Conservation (phyloP, 495 filamentous ascomycete genomes). For the Corynascus novoguineensis region DNA sequence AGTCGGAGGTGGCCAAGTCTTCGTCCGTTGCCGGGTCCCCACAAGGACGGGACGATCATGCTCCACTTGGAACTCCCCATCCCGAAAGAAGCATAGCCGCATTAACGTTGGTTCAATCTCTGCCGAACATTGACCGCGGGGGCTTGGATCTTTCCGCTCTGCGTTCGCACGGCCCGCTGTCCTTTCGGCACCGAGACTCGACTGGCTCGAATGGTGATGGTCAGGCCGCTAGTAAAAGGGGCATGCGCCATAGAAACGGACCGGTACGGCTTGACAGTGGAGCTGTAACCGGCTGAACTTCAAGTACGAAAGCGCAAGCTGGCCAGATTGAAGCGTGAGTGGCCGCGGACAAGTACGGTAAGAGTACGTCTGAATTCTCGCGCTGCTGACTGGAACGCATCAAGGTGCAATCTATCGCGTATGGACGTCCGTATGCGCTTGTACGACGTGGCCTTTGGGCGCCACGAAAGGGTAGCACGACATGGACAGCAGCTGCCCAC, state of each 20-base stretch:
- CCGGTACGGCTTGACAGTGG: background rate
- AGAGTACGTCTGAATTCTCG: no score
- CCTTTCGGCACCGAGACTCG: slow-evolving; percentile 18
- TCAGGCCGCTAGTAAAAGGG: background rate
- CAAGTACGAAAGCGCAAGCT: background rate
- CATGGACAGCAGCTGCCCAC: no score
- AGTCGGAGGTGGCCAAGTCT: slow-evolving; percentile 6
- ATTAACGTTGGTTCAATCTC: slow-evolving; percentile 4
- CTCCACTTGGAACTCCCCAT: slow-evolving; percentile 18
- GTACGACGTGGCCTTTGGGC: no score
- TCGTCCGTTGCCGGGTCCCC: slow-evolving; percentile 21
- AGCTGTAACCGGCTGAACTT: background rate
- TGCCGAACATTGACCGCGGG: background rate
- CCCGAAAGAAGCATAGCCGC: slow-evolving; percentile 22
- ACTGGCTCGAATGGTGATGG: no score
- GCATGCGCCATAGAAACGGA: no score
- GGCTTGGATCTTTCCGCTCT: background rate
- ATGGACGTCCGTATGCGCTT: no score
- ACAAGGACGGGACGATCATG: slow-evolving; percentile 30
- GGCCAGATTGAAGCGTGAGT: no score
- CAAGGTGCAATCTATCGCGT: no score
- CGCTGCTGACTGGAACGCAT: no score
- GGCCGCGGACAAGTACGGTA: no score
- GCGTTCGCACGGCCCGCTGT: background rate
- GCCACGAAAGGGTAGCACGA: no score